Evolutionary conservation across 345 rosid genomes (phyloP).

Genomic region (Salix udensis): DNA sequence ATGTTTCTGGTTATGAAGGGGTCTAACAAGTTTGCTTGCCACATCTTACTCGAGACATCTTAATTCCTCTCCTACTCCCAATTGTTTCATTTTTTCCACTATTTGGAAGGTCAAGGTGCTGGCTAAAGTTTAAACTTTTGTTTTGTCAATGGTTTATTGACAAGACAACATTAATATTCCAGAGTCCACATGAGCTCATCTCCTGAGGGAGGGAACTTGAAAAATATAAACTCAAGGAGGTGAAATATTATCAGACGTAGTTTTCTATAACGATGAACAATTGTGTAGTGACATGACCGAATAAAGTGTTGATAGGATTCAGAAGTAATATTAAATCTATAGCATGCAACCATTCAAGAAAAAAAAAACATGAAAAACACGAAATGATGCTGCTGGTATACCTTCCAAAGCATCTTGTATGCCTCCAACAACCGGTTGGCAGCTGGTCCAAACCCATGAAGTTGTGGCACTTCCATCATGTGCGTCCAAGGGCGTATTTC

Average conservation of each 20-base stretch:
- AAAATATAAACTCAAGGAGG: background rate
- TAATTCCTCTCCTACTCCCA: too few relatives aligned
- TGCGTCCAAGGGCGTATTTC: constrained; percentile 99
- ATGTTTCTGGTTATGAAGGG: too few relatives aligned
- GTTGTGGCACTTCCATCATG: constrained; percentile 99
- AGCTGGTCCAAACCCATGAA: constrained; percentile 98
- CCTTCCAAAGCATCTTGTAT: constrained; percentile 96
- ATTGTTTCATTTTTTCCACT: too few relatives aligned
- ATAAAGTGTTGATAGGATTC: background rate
- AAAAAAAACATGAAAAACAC: background rate
- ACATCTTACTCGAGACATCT: too few relatives aligned
- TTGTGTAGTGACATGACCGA: background rate
- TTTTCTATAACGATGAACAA: background rate
- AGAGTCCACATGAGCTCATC: too few relatives aligned
- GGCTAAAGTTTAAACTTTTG: too few relatives aligned
- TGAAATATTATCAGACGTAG: background rate
- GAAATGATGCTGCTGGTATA: constrained; percentile 17
- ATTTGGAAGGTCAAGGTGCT: too few relatives aligned
- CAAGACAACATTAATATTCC: too few relatives aligned
- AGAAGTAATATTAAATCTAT: background rate
- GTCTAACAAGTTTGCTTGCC: too few relatives aligned
- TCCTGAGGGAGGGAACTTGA: too few relatives aligned
- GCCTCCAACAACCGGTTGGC: constrained; percentile 97
- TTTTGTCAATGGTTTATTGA: too few relatives aligned
- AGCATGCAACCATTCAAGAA: background rate